phyloP scores from a whole-genome alignment of 208 protist genomes.

The Crithidia acanthocephali region DNA sequence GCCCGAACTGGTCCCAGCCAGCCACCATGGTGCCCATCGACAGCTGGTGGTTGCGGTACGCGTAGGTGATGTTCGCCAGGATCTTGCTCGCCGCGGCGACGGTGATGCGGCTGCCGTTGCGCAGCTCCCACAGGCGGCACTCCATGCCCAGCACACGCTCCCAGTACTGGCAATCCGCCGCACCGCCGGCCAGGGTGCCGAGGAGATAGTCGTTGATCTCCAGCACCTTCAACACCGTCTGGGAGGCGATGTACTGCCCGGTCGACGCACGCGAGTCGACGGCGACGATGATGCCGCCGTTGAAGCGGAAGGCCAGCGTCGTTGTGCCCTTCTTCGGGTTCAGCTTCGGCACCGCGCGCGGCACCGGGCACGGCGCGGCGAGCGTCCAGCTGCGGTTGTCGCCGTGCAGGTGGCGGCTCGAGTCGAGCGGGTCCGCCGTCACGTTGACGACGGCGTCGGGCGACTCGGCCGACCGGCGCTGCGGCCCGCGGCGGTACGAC shows the following conservation, averaged over 20 bases:
- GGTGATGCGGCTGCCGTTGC: constrained; percentile 98
- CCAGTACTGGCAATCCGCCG: constrained; percentile 99
- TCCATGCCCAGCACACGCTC: constrained; percentile 97
- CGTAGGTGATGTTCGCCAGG: constrained; percentile 99
- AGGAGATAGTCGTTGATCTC: constrained; percentile 99
- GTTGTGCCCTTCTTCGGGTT: constrained; percentile 98
- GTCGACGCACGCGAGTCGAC: constrained; percentile 99
- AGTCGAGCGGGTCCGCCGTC: constrained; percentile 81
- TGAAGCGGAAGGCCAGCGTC: constrained; percentile 98
- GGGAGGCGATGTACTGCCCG: constrained; percentile 98
- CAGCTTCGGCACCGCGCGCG: constrained; percentile 83
- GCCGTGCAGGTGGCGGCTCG: constrained; percentile 56
- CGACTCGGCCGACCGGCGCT: constrained; percentile 21
- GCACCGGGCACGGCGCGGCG: constrained; percentile 77
- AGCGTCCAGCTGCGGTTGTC: constrained; percentile 80
- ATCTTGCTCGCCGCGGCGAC: constrained; percentile 99
- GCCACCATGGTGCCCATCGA: constrained; percentile 99
- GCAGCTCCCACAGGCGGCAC: constrained; percentile 94
- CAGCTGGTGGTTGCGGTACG: constrained; percentile 98
- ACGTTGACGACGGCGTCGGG: constrained; percentile 62
- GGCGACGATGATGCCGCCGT: constrained; percentile 98
- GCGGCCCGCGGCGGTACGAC: constrained; percentile 32
- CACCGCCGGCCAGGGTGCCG: constrained; percentile 99
- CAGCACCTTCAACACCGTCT: constrained; percentile 99
- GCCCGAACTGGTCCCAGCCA: constrained; percentile 97